Base-by-base conservation (phyloP, 1,139 yeast genomes). In the Groenewaldozyma auringiensis region DNA sequence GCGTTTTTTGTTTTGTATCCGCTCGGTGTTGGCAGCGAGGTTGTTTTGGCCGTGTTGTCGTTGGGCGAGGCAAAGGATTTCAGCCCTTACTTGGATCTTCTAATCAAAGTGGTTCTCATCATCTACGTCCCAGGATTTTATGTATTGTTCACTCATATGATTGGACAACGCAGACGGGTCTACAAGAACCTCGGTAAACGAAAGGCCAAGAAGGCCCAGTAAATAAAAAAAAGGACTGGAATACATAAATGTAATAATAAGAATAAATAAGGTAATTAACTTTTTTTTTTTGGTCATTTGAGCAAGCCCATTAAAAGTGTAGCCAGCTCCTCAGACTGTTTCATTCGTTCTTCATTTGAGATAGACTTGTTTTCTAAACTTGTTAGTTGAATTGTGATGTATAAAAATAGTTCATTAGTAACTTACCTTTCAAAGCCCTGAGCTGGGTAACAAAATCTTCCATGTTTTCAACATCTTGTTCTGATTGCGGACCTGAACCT, bases 61-160 rank as follows among this genome's bases (percentile, higher is more conserved):
- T 70, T 87, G 42, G 75, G 71, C 33, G 78, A 76, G 45, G 95
- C 95, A 13, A 73, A 70, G 37, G 53, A 55, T 13, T 70, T 72
- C 49, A 83, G 86, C 27, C 63, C 66, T 0, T 67, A 72, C 65
- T 79, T 76, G 64, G 74, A 78, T 41, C 72, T 74, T 61, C 61
- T 76, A 46, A 71, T 88, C 56, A 71, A 77, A 50, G 72, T 65
- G 2, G 70, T 78, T 44, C 71, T 92, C 66, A 64, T 77, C 37
- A 72, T 82, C 17, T 92, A 89, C 62, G 71, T 82, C 41, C 96
- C 97, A 4, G 95, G 96, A 0, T 79, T 89, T 62, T 88, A 86
- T 63, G 76, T 82, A 60, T 73, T 92, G 60, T 92, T 79, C 68
- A 74, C 84, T 16, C 92, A 94, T 63, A 92, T 92, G 95, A 74